These are phyloP conservation scores for Kwoniella pini DNA, from an alignment of 768 basidiomycete genomes.

Conservation along the genomic window DNA sequence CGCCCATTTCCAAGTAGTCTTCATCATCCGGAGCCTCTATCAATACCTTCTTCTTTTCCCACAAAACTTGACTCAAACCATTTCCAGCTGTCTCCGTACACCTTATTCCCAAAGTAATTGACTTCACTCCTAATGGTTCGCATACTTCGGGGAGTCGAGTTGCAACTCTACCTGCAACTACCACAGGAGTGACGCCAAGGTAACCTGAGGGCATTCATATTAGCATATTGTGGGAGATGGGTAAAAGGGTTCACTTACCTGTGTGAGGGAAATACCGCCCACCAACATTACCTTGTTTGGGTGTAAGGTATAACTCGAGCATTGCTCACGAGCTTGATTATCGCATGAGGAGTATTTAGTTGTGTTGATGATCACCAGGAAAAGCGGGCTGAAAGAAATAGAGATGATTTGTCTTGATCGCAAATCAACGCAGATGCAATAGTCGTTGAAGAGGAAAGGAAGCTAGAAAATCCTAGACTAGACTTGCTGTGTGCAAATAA, in stretches of 20 bases:
- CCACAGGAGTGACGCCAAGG: constrained; percentile 41
- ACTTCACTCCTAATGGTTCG: constrained; percentile 28
- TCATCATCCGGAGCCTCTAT: constrained; percentile 10
- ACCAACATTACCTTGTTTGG: constrained; percentile 32
- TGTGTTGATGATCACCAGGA: background rate
- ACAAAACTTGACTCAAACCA: constrained; percentile 29
- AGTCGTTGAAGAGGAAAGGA: too few relatives aligned
- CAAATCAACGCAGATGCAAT: too few relatives aligned
- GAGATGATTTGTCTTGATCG: too few relatives aligned
- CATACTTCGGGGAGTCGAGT: constrained; percentile 33
- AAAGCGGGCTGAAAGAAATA: background rate
- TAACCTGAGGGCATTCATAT: constrained; percentile 25
- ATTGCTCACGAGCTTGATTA: constrained; percentile 13
- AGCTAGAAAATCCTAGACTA: too few relatives aligned
- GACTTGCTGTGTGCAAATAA: too few relatives aligned
- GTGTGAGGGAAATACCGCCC: constrained; percentile 37
- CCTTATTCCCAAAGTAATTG: constrained; percentile 24
- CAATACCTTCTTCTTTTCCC: constrained; percentile 33
- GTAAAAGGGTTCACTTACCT: constrained; percentile 22
- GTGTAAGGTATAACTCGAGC: constrained; percentile 37
- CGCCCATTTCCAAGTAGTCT: constrained; percentile 29
- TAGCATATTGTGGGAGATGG: background rate
- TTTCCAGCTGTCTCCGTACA: constrained; percentile 33
- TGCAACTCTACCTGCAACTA: constrained; percentile 24
- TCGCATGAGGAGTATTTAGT: constrained; percentile 5